These are phyloP conservation scores for Haplosporangium gracile DNA, from an alignment of 192 early-diverging fungal genomes.

Conservation along the genomic window DNA sequence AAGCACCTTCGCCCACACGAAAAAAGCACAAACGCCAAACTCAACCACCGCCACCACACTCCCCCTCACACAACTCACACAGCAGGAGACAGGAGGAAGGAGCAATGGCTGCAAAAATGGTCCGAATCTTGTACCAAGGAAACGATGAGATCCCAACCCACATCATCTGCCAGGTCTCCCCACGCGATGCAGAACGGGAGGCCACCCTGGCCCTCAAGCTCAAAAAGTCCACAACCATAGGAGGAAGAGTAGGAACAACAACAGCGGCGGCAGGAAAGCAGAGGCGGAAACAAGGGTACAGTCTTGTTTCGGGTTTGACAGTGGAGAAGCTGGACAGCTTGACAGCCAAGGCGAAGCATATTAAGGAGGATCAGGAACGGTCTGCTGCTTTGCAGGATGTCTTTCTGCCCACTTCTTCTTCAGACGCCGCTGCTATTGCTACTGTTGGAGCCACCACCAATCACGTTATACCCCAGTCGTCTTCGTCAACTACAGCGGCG, in stretches of 20 bases:
- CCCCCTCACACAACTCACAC: neutral
- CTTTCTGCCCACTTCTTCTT: slow-evolving; percentile 17
- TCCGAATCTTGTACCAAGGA: slow-evolving; percentile 28
- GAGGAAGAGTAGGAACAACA: neutral
- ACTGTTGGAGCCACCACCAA: neutral
- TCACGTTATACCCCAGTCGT: neutral
- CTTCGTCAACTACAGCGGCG: neutral
- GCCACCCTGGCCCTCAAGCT: slow-evolving; percentile 36
- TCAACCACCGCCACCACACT: neutral
- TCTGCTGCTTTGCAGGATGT: slow-evolving; percentile 31
- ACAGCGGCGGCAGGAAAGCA: neutral
- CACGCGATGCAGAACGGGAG: slow-evolving; percentile 50
- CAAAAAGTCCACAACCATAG: neutral
- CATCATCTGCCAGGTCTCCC: slow-evolving; percentile 51
- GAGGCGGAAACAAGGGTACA: slow-evolving; percentile 7
- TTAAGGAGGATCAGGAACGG: slow-evolving; percentile 12
- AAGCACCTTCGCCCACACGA: neutral
- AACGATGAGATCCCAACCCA: slow-evolving; percentile 63
- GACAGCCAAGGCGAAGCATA: neutral
- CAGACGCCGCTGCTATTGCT: neutral
- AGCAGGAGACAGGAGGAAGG: neutral
- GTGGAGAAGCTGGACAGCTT: slow-evolving; percentile 3
- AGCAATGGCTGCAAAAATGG: slow-evolving; percentile 14
- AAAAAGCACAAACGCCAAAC: neutral
- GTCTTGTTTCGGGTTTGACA: slow-evolving; percentile 29